These are phyloP conservation scores for Aureobasidium lini DNA, from an alignment of 2,329 filamentous ascomycete species.

Conservation along the genomic window DNA sequence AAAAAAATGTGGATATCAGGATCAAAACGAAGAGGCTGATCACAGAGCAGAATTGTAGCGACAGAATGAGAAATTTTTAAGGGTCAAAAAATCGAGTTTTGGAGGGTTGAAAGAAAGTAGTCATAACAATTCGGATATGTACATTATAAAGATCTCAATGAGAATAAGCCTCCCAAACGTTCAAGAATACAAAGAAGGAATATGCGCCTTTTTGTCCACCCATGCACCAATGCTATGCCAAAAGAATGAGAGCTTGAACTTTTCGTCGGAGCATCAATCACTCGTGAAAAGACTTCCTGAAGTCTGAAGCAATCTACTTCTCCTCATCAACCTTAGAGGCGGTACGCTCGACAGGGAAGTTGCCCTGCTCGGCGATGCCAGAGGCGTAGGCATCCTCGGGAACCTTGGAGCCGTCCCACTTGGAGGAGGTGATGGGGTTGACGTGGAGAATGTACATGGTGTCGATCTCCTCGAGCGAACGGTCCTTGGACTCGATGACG, in stretches of 20 bases:
- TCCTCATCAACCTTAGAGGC: slow-evolving; percentile 11
- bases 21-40: no score
- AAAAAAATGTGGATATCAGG: no score
- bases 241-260: background rate
- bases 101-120: background rate
- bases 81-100: background rate
- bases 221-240: slow-evolving; percentile 11
- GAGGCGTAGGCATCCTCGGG: slow-evolving; percentile 19
- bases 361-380: slow-evolving; percentile 9
- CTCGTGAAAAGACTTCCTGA: slow-evolving; percentile 9
- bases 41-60: no score
- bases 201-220: slow-evolving; percentile 1
- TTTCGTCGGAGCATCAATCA: background rate
- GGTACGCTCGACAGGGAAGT: background rate
- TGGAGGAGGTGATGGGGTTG: slow-evolving; percentile 24
- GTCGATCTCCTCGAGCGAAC: slow-evolving; percentile 27
- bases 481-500: slow-evolving; percentile 31
- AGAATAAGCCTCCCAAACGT: slow-evolving; percentile 4
- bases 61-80: no score
- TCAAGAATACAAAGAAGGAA: slow-evolving; percentile 5
- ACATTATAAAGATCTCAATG: slow-evolving; percentile 5
- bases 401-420: slow-evolving; percentile 26
- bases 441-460: slow-evolving; percentile 20
- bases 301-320: slow-evolving; percentile 6
- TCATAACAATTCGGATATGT: slow-evolving; percentile 8